Conservation (phyloP, 2,329 filamentous ascomycete genomes). For the Claviceps africana region DNA sequence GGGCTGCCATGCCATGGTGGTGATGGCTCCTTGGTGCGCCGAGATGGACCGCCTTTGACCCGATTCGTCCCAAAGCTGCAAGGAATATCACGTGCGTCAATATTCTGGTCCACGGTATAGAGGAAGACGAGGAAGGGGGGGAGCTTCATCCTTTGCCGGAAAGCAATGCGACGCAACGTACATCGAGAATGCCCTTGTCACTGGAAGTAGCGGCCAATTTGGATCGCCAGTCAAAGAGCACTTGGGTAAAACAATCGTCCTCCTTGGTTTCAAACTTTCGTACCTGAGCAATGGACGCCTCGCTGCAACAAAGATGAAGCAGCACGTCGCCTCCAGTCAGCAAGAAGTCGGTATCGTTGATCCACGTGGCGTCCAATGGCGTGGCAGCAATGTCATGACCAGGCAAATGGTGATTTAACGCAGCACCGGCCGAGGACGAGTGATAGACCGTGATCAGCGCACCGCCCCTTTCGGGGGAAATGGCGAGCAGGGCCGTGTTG, state of each 20-base stretch:
- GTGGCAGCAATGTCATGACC: slow-evolving; percentile 37
- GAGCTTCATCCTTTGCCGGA: neutral
- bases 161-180: slow-evolving; percentile 23
- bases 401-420: slow-evolving; percentile 32
- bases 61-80: slow-evolving; percentile 39
- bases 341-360: slow-evolving; percentile 41
- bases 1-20: slow-evolving; percentile 48
- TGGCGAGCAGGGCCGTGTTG: slow-evolving; percentile 39
- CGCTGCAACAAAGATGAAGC: slow-evolving; percentile 31
- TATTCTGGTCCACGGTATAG: neutral
- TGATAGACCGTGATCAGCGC: slow-evolving; percentile 46
- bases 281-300: slow-evolving; percentile 29
- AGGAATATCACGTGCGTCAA: neutral
- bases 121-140: too few species aligned
- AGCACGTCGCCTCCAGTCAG: slow-evolving; percentile 44
- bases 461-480: slow-evolving; percentile 40
- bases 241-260: slow-evolving; percentile 39
- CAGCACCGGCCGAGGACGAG: slow-evolving; percentile 27
- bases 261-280: slow-evolving; percentile 38
- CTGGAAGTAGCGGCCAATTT: slow-evolving; percentile 44
- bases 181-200: slow-evolving; percentile 45
- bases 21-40: slow-evolving; percentile 45
- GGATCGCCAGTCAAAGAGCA: slow-evolving; percentile 41
- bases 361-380: slow-evolving; percentile 46
- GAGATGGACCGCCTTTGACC: slow-evolving; percentile 41